A percentile compares a stretch with the other conserved stretches of the same genome.
Evolutionary conservation across 805 yeast genomes (phyloP).

Genomic region (Metschnikowia santaceciliae): DNA sequence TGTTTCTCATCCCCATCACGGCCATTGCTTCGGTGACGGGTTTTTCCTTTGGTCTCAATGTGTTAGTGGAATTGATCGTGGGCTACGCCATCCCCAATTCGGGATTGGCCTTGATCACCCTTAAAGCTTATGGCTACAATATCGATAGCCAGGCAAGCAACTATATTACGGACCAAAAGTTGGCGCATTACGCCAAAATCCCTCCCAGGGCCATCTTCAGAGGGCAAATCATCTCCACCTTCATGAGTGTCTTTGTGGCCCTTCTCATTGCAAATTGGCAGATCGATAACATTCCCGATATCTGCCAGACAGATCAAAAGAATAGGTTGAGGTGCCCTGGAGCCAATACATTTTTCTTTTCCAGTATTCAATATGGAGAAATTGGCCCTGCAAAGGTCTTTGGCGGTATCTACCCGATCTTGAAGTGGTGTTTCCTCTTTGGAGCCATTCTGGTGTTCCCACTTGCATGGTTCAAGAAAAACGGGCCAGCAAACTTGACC

Average conservation of each 20-base stretch:
- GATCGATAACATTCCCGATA: slow-evolving; percentile 30
- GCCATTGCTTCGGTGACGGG: slow-evolving; percentile 62
- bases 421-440: slow-evolving; percentile 56
- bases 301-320: slow-evolving; percentile 35
- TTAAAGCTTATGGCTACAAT: slow-evolving; percentile 52
- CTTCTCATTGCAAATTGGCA: slow-evolving; percentile 40
- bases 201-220: slow-evolving; percentile 25
- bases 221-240: slow-evolving; percentile 40
- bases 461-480: slow-evolving; percentile 32
- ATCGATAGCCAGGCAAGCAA: slow-evolving; percentile 62
- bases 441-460: slow-evolving; percentile 44
- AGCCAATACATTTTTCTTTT: slow-evolving; percentile 47
- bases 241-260: slow-evolving; percentile 32
- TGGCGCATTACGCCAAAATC: slow-evolving; percentile 26
- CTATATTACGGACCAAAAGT: slow-evolving; percentile 34
- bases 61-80: slow-evolving; percentile 58
- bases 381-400: slow-evolving; percentile 60
- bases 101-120: slow-evolving; percentile 57
- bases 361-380: slow-evolving; percentile 53
- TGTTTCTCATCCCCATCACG: slow-evolving; percentile 59
- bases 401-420: slow-evolving; percentile 48
- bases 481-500: slow-evolving; percentile 31
- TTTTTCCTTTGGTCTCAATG: slow-evolving; percentile 54
- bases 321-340: slow-evolving; percentile 40
- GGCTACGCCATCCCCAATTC: slow-evolving; percentile 66